Conservation (phyloP, 352 stramenopile species). For the Pythium monospermum region DNA sequence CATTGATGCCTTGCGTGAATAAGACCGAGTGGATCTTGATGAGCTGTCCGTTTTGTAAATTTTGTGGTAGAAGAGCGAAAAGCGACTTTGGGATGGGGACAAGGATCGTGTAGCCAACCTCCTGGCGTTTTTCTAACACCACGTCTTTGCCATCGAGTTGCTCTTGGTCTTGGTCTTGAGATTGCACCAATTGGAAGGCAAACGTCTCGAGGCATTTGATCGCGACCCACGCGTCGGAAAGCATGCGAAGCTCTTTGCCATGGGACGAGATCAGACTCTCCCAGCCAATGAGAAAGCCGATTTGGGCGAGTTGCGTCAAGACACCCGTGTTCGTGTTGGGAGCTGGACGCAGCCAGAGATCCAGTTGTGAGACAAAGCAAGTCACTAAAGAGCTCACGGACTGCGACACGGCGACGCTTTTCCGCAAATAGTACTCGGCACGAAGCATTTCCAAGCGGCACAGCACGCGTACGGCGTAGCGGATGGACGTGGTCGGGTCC, state of each 20-base stretch:
- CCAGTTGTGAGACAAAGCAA: slow-evolving; percentile 73
- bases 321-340: slow-evolving; percentile 50
- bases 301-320: slow-evolving; percentile 57
- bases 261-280: slow-evolving; percentile 94
- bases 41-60: slow-evolving; percentile 44
- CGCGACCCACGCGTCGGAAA: slow-evolving; percentile 87
- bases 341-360: slow-evolving; percentile 67
- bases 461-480: slow-evolving; percentile 53
- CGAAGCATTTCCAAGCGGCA: slow-evolving; percentile 75
- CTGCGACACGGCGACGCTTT: slow-evolving; percentile 80
- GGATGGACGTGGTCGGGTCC: slow-evolving; percentile 45
- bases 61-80: slow-evolving; percentile 48
- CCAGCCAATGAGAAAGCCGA: slow-evolving; percentile 91
- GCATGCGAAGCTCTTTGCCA: slow-evolving; percentile 94
- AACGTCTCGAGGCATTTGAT: slow-evolving; percentile 87
- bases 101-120: slow-evolving; percentile 63
- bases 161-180: no score
- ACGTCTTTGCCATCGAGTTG: slow-evolving; percentile 28
- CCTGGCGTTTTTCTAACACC: slow-evolving; percentile 54
- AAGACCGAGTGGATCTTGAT: slow-evolving; percentile 74
- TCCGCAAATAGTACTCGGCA: slow-evolving; percentile 76
- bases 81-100: slow-evolving; percentile 34
- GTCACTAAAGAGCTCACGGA: slow-evolving; percentile 77
- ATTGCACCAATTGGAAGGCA: slow-evolving; percentile 73
- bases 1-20: slow-evolving; percentile 91